Evolutionary conservation across 441 rosid genomes (phyloP), one percentile per base, ranked within the genome.

Genomic region (Pelargonium fulgidum): DNA sequence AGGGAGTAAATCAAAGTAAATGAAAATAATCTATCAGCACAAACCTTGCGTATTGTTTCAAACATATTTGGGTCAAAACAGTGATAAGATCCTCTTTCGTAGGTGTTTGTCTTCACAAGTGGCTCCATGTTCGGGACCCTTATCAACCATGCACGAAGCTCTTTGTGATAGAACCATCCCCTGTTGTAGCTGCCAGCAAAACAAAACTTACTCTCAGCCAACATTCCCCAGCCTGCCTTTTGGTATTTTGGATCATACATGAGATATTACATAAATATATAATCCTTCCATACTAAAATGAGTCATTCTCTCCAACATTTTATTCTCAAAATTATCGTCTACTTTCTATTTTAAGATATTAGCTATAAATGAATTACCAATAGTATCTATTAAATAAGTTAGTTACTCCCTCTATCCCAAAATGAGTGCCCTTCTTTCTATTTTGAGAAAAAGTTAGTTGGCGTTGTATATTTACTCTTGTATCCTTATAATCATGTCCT

Each of bases 141-240:
- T 69, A 83, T 81, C 72, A 89, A 87, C 99, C 99, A 95, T 19
- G 72, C 41, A 62, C 86, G 86, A 63, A 78, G 89, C 67, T 94
- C 98, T 72, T 92, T 94, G 88, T 92, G 97, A 77, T 90, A 90
- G 77, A 92, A 82, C 98, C 98, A 95, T 17, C 90, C 89, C 80
- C 88, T 84, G 62, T 86, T 87, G 74, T 82, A 84, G 66, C 98
- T 94, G 93, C 64, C 33, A 59, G 12, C 36, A 59, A 20, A 22
- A 20, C 79, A 73, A 79, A 72, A 9, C 33, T 12, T 13, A 29
- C n/a, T 63, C 17, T 63, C 4, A 63, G 74, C 74, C 24, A 50
- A 14, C n/a, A 50, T 12, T 12, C 17, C 20, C 11, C 58, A 68
- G 41, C 68, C 17, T 3, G 17, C 5, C 58, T 0, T 50, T 16